These are phyloP conservation scores for Cytospora piceicola DNA, from an alignment of 2,329 filamentous ascomycete species.

Conservation along the genomic window DNA sequence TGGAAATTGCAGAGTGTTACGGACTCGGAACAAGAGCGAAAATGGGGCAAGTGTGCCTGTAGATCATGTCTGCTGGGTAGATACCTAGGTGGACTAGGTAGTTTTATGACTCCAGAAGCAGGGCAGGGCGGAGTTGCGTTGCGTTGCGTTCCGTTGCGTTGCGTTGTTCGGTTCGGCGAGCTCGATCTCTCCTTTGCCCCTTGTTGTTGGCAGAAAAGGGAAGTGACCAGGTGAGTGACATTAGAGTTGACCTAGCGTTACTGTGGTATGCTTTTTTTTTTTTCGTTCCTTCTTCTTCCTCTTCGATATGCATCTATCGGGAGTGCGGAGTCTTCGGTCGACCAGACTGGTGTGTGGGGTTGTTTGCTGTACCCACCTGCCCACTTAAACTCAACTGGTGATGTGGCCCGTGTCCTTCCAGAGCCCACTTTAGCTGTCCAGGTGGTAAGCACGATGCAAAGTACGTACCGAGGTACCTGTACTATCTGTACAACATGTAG, in stretches of 20 bases:
- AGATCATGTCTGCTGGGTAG: neutral
- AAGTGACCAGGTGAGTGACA: neutral
- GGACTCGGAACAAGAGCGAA: slow-evolving; percentile 1
- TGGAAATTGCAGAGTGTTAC: slow-evolving; percentile 22
- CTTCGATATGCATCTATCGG: neutral
- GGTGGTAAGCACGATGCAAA: neutral
- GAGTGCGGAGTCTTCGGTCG: neutral
- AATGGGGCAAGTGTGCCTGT: slow-evolving; percentile 4
- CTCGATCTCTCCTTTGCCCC: neutral
- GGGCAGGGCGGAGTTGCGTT: too few relatives aligned
- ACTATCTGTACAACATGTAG: too few relatives aligned
- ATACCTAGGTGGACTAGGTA: too few relatives aligned
- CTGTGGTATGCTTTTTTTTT: too few relatives aligned
- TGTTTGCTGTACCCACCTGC: too few relatives aligned
- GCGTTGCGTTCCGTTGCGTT: too few relatives aligned
- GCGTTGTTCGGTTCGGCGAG: neutral
- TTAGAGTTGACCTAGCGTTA: neutral
- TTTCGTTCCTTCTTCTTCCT: too few relatives aligned
- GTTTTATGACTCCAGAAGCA: neutral
- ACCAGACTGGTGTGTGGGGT: too few relatives aligned
- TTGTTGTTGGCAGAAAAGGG: neutral
- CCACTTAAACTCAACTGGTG: neutral
- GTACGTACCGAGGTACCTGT: neutral
- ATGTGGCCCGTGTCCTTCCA: too few relatives aligned
- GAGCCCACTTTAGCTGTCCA: too few relatives aligned